Evolutionary conservation across 192 early-diverging fungal genomes (phyloP).

Genomic region (Backusella australiensis): DNA sequence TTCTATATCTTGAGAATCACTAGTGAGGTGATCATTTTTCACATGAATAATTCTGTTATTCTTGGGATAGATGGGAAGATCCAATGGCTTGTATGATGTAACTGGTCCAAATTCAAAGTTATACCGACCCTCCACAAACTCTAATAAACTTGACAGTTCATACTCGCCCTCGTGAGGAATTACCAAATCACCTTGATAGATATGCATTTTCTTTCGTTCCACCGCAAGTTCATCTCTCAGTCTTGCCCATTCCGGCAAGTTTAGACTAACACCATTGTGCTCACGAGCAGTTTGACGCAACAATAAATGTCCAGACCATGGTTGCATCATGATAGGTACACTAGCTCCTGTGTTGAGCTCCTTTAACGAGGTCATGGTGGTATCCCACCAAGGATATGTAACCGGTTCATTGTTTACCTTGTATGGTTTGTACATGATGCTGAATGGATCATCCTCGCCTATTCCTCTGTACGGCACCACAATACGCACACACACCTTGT

Average conservation of each 20-base stretch:
- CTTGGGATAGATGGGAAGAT: constrained; percentile 22
- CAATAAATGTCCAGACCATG: constrained; percentile 19
- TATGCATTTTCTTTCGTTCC: constrained; percentile 35
- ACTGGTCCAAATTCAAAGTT: constrained; percentile 43
- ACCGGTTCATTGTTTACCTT: background rate
- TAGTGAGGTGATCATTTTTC: background rate
- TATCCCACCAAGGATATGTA: constrained; percentile 27
- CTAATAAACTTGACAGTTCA: constrained; percentile 31
- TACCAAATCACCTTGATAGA: constrained; percentile 48
- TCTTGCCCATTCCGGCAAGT: constrained; percentile 16
- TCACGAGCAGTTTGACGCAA: background rate
- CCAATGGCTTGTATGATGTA: constrained; percentile 33
- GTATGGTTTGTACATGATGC: constrained; percentile 4
- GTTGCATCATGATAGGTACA: constrained; percentile 14
- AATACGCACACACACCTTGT: constrained; percentile 40
- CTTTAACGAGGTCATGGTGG: background rate
- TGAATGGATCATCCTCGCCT: background rate
- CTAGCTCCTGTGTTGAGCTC: constrained; percentile 10
- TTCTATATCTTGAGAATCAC: background rate
- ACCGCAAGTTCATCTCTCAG: background rate
- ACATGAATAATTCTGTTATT: background rate
- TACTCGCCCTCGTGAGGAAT: constrained; percentile 42
- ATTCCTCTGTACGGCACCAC: constrained; percentile 35
- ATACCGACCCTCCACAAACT: constrained; percentile 45
- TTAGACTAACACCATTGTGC: background rate